A percentile compares a stretch with the other conserved stretches of the same genome.
These are phyloP conservation scores for Diaporthe sp. DNA, from an alignment of 2,329 filamentous ascomycete genomes.

Conservation along the genomic window DNA sequence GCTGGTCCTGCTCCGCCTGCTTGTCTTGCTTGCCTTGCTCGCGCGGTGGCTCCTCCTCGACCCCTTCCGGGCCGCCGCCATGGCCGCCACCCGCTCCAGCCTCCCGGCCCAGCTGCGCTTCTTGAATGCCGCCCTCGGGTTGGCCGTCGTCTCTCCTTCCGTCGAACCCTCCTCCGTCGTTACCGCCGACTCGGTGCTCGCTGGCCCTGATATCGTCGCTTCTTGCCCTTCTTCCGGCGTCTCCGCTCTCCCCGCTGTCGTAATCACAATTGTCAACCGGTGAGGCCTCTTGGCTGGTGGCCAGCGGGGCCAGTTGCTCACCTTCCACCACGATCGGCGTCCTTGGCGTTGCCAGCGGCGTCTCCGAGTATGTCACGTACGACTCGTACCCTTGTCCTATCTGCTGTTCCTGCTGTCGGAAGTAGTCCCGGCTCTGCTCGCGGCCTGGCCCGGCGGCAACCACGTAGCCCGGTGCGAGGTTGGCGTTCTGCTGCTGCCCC, in stretches of 20 bases:
- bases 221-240: neutral
- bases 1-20: neutral
- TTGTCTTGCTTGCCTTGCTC: conserved; percentile 11
- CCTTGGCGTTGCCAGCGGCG: conserved; percentile 19
- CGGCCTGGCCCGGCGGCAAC: neutral
- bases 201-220: neutral
- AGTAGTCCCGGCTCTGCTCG: neutral
- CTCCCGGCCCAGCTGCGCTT: conserved; percentile 22
- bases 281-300: conserved; percentile 22
- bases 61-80: conserved; percentile 16
- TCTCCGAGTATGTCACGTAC: conserved; percentile 12
- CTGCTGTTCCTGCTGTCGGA: neutral
- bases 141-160: neutral
- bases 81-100: conserved; percentile 17
- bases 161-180: neutral
- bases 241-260: conserved; percentile 3
- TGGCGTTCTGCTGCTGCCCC: neutral
- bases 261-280: conserved; percentile 20
- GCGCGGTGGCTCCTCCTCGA: conserved; percentile 16
- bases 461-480: neutral
- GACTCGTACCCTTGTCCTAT: neutral
- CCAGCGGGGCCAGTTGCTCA: conserved; percentile 24
- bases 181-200: neutral
- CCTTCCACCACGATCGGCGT: conserved; percentile 17
- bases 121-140: conserved; percentile 19